Evolutionary conservation across 768 basidiomycete genomes (phyloP).

Genomic region (Collybia mongolica): DNA sequence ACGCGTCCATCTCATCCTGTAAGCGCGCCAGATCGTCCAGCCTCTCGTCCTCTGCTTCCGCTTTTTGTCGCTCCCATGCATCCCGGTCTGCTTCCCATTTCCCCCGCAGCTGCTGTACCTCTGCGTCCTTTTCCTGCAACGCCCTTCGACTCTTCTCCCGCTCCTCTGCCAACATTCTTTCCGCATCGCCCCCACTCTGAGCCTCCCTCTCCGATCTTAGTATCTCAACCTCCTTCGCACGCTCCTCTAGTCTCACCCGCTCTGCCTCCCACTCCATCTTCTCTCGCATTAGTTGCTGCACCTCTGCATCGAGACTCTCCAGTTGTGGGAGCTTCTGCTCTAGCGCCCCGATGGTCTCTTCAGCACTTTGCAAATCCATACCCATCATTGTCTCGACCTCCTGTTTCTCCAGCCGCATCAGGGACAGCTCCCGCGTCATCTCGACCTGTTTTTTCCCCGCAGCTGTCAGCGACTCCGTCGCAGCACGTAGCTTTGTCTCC

Average conservation of each 20-base stretch:
- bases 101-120: slow-evolving; percentile 32
- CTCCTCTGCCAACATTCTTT: slow-evolving; percentile 34
- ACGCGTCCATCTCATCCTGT: slow-evolving; percentile 48
- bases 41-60: slow-evolving; percentile 46
- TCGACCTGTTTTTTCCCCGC: slow-evolving; percentile 64
- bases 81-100: slow-evolving; percentile 45
- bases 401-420: slow-evolving; percentile 66
- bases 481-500: slow-evolving; percentile 65
- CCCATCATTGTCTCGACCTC: slow-evolving; percentile 63
- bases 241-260: slow-evolving; percentile 38
- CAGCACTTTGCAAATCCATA: slow-evolving; percentile 64
- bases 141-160: slow-evolving; percentile 33
- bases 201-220: slow-evolving; percentile 43
- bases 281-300: slow-evolving; percentile 48
- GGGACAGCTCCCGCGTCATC: slow-evolving; percentile 58
- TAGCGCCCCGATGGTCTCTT: slow-evolving; percentile 60
- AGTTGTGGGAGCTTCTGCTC: slow-evolving; percentile 54
- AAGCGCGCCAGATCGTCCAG: slow-evolving; percentile 43
- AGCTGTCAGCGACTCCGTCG: slow-evolving; percentile 53
- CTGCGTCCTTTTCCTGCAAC: slow-evolving; percentile 39
- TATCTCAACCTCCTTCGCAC: slow-evolving; percentile 31
- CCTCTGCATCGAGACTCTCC: slow-evolving; percentile 44
- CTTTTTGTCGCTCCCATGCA: slow-evolving; percentile 50
- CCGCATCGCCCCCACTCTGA: slow-evolving; percentile 35
- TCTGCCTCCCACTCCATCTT: slow-evolving; percentile 51